Percentiles rank a stretch among this genome's conserved stretches.
Evolutionary conservation across 2,329 filamentous ascomycete species (phyloP).

Genomic region (Xylaria hypoxylon): DNA sequence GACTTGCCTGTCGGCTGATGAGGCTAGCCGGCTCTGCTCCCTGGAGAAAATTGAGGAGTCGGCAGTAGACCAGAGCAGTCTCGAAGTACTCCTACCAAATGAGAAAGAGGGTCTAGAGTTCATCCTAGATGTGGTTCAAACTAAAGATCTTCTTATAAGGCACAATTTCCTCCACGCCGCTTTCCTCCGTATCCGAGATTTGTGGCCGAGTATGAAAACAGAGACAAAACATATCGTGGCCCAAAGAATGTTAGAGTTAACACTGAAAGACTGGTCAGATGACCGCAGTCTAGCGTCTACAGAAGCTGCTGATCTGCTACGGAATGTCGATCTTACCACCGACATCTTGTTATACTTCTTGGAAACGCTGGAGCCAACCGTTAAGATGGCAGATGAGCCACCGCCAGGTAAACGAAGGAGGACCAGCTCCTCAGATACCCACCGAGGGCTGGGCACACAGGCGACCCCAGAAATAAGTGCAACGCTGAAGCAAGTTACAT

Average conservation of each 20-base stretch:
- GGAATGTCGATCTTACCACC: slow-evolving; percentile 78
- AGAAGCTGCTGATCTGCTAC: slow-evolving; percentile 78
- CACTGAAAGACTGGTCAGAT: slow-evolving; percentile 58
- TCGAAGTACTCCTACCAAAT: slow-evolving; percentile 66
- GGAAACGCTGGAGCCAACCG: slow-evolving; percentile 77
- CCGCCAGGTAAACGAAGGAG: slow-evolving; percentile 83
- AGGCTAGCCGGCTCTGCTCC: slow-evolving; percentile 63
- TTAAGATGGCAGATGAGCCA: slow-evolving; percentile 76
- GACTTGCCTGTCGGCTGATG: slow-evolving; percentile 65
- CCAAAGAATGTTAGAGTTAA: slow-evolving; percentile 71
- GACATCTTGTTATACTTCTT: slow-evolving; percentile 78
- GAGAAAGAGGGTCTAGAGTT: slow-evolving; percentile 64
- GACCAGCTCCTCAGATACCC: slow-evolving; percentile 77
- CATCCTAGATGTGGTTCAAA: slow-evolving; percentile 61
- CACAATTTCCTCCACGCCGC: slow-evolving; percentile 70
- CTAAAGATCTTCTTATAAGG: slow-evolving; percentile 57
- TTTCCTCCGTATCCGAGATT: slow-evolving; percentile 75
- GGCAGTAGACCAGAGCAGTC: slow-evolving; percentile 58
- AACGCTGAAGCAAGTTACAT: slow-evolving; percentile 80
- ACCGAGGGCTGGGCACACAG: slow-evolving; percentile 68
- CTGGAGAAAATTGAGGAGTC: slow-evolving; percentile 58
- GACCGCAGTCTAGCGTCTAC: slow-evolving; percentile 59
- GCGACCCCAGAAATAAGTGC: slow-evolving; percentile 74
- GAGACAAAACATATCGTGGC: slow-evolving; percentile 70
- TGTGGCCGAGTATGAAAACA: slow-evolving; percentile 79